These are phyloP conservation scores for Clonostachys chloroleuca DNA, from an alignment of 2,329 filamentous ascomycete genomes.

Conservation along the genomic window DNA sequence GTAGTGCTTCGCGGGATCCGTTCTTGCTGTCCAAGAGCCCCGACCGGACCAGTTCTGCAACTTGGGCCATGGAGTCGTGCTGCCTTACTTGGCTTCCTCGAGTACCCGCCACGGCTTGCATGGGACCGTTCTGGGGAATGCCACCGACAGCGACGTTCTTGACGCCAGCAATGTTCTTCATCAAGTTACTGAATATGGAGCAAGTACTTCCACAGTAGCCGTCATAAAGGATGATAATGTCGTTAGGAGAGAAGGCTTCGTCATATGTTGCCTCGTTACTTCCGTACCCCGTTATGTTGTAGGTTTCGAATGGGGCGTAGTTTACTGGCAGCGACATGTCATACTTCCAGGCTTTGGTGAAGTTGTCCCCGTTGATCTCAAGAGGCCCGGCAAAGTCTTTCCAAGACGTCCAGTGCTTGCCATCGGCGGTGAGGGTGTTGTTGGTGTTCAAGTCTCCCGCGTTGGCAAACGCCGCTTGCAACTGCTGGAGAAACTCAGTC, in stretches of 20 bases:
- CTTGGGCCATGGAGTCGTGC: slow-evolving; percentile 12
- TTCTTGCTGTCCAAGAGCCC: not conserved
- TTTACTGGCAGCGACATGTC: slow-evolving; percentile 22
- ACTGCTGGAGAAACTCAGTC: too few relatives aligned
- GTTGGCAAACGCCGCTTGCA: too few relatives aligned
- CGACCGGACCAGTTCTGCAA: not conserved
- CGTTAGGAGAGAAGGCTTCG: slow-evolving; percentile 23
- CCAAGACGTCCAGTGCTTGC: not conserved
- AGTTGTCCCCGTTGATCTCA: slow-evolving; percentile 11
- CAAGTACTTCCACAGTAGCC: slow-evolving; percentile 58
- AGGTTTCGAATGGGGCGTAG: slow-evolving; percentile 23
- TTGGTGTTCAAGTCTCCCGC: slow-evolving; percentile 1
- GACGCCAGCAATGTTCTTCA: slow-evolving; percentile 46
- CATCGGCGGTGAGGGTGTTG: not conserved
- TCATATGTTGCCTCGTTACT: not conserved
- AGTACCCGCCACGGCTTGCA: slow-evolving; percentile 53
- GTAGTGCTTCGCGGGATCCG: not conserved
- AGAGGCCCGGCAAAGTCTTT: not conserved
- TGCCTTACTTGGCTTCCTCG: slow-evolving; percentile 41
- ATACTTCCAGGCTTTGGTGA: not conserved
- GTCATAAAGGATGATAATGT: slow-evolving; percentile 42
- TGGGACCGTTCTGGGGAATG: slow-evolving; percentile 40
- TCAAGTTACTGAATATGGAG: slow-evolving; percentile 50
- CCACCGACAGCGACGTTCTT: slow-evolving; percentile 55
- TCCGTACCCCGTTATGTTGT: slow-evolving; percentile 42